phyloP scores from a whole-genome alignment of 2,329 filamentous ascomycete species.

The Periconia sp. region DNA sequence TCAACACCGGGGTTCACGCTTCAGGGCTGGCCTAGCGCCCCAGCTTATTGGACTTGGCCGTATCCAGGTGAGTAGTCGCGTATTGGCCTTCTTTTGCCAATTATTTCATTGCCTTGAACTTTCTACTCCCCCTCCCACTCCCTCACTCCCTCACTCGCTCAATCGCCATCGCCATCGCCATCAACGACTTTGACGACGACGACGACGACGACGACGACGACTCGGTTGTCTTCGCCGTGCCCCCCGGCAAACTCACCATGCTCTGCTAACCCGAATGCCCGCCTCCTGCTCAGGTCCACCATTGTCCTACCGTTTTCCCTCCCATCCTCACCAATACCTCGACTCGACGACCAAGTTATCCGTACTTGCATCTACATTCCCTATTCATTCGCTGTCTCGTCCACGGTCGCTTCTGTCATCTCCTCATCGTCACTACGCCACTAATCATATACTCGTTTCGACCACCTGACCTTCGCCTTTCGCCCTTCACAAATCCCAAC shows the following conservation, averaged over 20 bases:
- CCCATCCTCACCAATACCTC: too few relatives aligned
- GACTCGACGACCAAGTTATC: too few relatives aligned
- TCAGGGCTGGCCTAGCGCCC: too few relatives aligned
- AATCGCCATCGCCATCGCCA: background rate
- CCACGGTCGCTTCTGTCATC: background rate
- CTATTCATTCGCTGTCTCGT: background rate
- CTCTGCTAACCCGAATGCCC: background rate
- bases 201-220: too few relatives aligned
- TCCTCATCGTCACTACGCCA: background rate
- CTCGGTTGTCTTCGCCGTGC: background rate
- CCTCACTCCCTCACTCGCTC: background rate
- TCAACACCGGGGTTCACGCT: too few relatives aligned
- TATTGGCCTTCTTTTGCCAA: too few relatives aligned
- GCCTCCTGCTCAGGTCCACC: background rate
- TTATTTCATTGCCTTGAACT: too few relatives aligned
- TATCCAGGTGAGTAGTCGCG: too few relatives aligned
- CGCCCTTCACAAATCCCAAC: background rate
- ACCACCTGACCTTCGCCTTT: background rate
- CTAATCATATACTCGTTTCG: background rate
- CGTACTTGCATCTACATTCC: background rate
- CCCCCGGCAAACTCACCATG: background rate
- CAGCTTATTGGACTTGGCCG: too few relatives aligned
- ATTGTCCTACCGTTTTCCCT: background rate
- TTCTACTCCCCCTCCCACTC: too few relatives aligned
- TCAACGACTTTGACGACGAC: too few relatives aligned